Evolutionary conservation across 495 filamentous ascomycete genomes (phyloP).

Genomic region (Trichoderma orchidacearum): DNA sequence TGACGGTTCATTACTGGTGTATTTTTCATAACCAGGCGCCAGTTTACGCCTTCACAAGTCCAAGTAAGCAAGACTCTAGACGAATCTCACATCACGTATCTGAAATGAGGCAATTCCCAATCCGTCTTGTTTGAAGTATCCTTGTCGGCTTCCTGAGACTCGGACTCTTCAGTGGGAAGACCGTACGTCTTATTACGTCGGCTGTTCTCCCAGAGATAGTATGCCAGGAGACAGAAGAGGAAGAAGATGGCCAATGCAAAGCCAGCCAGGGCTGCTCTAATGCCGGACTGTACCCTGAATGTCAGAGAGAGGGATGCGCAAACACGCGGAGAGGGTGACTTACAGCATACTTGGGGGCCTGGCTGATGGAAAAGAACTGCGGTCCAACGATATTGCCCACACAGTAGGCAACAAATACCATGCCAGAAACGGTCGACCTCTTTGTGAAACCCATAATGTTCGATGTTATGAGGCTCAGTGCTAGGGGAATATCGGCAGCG

Average conservation of each 20-base stretch:
- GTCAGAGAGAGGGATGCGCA: too few species aligned
- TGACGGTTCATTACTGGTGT: too few species aligned
- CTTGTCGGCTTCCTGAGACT: neutral
- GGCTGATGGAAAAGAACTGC: conserved; percentile 16
- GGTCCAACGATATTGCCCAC: conserved; percentile 32
- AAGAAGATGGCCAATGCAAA: neutral
- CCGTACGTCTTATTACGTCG: neutral
- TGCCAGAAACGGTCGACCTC: conserved; percentile 48
- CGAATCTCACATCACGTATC: too few species aligned
- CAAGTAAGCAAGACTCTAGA: too few species aligned
- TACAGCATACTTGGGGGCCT: conserved; percentile 9
- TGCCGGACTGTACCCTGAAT: neutral
- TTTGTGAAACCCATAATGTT: conserved; percentile 62
- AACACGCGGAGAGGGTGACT: neutral
- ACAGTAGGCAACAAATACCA: conserved; percentile 55
- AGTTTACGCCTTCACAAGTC: too few species aligned
- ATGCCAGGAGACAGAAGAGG: neutral
- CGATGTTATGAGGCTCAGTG: conserved; percentile 16
- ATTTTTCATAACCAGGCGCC: too few species aligned
- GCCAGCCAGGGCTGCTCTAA: neutral
- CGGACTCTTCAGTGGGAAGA: neutral
- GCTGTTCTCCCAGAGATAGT: neutral
- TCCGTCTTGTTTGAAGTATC: neutral
- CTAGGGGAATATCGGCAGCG: conserved; percentile 17
- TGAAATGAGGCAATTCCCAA: neutral